Percentiles rank a stretch among this genome's conserved stretches.
These are phyloP conservation scores for Tuber magnatum DNA, from an alignment of 495 filamentous ascomycete genomes.

Conservation along the genomic window DNA sequence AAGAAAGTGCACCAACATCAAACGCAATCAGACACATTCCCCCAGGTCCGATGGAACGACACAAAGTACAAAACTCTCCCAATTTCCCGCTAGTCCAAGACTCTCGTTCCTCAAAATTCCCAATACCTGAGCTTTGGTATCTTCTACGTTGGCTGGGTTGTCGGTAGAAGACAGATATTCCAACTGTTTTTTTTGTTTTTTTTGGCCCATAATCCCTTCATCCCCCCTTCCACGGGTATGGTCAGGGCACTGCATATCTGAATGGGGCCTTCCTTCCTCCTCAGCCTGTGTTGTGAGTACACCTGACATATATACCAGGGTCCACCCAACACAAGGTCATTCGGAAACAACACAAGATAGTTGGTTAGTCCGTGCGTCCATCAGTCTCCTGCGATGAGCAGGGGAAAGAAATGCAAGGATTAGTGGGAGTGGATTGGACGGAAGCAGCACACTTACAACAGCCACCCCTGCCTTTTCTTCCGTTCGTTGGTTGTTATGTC, in stretches of 20 bases:
- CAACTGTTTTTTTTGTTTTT: background rate
- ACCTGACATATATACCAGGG: background rate
- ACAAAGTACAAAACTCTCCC: slow-evolving; percentile 1
- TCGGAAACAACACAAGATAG: background rate
- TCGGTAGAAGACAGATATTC: background rate
- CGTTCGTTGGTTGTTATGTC: slow-evolving; percentile 1
- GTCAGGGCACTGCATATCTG: background rate
- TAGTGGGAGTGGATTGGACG: background rate
- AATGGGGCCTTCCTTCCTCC: background rate
- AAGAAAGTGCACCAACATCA: background rate
- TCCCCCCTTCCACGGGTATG: background rate
- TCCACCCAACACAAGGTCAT: background rate
- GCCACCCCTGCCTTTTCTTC: background rate
- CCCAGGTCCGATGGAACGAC: background rate
- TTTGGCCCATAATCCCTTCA: too few relatives aligned
- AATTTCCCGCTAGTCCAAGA: background rate
- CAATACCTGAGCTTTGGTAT: background rate
- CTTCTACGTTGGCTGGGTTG: background rate
- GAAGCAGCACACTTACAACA: background rate
- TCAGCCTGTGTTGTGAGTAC: background rate
- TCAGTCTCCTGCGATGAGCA: background rate
- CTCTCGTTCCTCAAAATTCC: background rate
- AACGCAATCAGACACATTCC: background rate
- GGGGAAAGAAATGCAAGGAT: background rate
- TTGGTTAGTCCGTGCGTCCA: slow-evolving; percentile 1